Percentiles rank a stretch among this genome's conserved stretches.
phyloP scores from a whole-genome alignment of 2,329 filamentous ascomycete genomes.

The Corinectria fuckeliana region DNA sequence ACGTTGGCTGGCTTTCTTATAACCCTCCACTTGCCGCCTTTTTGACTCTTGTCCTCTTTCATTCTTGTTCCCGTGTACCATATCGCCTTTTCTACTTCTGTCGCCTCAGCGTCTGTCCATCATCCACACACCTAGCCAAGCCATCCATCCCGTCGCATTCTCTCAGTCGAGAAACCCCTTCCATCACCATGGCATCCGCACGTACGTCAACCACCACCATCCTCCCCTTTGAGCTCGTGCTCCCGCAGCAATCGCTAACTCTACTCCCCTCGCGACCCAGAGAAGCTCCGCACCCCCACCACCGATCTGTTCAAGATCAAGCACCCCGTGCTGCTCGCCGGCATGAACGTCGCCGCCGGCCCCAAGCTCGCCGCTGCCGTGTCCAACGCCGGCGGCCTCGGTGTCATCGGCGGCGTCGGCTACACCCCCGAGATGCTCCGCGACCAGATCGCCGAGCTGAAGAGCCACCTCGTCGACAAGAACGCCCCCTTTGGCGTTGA shows the following conservation, averaged over 20 bases:
- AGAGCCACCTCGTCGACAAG: conserved; percentile 86
- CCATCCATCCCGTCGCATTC: not conserved
- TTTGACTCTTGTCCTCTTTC: not conserved
- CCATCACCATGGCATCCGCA: conserved; percentile 74
- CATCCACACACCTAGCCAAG: not conserved
- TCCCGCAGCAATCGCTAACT: conserved; percentile 19
- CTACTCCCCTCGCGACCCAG: conserved; percentile 29
- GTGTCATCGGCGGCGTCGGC: conserved; percentile 93
- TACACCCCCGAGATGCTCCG: conserved; percentile 98
- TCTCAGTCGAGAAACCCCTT: conserved; percentile 12
- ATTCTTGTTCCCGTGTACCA: not conserved
- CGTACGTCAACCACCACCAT: conserved; percentile 64
- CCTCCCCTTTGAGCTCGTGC: not conserved
- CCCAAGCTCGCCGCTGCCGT: conserved; percentile 96
- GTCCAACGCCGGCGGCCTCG: conserved; percentile 94
- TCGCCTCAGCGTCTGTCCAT: not conserved
- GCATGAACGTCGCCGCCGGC: conserved; percentile 98
- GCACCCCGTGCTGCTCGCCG: conserved; percentile 92
- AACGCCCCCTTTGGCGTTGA: conserved; percentile 95
- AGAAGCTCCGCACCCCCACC: conserved; percentile 80
- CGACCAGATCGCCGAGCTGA: conserved; percentile 94
- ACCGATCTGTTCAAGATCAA: conserved; percentile 99
- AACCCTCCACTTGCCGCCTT: conserved; percentile 7
- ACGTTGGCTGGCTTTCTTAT: conserved; percentile 34
- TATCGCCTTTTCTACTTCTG: not conserved